These are phyloP conservation scores for Verticillium albo-atrum DNA, from an alignment of 2,329 filamentous ascomycete genomes.

Conservation along the genomic window DNA sequence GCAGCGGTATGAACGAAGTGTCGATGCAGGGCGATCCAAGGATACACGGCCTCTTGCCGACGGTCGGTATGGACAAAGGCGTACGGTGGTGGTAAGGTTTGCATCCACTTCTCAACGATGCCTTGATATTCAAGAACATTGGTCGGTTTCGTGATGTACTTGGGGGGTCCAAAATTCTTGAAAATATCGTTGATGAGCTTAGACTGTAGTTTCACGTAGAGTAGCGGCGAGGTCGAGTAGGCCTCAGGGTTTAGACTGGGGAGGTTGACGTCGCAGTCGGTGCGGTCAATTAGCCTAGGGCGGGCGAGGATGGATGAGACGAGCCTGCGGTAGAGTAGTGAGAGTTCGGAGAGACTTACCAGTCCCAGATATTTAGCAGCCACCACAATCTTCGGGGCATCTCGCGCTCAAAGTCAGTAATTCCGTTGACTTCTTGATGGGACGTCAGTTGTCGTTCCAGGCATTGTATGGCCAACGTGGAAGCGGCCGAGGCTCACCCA, in stretches of 20 bases:
- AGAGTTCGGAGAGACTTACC: conserved; percentile 16
- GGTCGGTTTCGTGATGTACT: conserved; percentile 18
- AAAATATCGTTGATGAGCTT: conserved; percentile 24
- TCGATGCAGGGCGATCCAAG: conserved; percentile 41
- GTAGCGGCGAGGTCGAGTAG: conserved; percentile 23
- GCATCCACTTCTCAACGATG: conserved; percentile 36
- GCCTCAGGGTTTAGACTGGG: conserved; percentile 27
- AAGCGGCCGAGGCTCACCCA: conserved; percentile 18
- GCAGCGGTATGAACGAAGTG: conserved; percentile 39
- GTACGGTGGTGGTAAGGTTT: conserved; percentile 35
- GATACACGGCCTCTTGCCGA: conserved; percentile 31
- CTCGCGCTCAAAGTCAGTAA: conserved; percentile 29
- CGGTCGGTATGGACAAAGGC: conserved; percentile 33
- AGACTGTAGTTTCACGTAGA: conserved; percentile 30
- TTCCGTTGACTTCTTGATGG: conserved; percentile 23
- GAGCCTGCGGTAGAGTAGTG: conserved; percentile 21
- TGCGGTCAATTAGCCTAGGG: conserved; percentile 28
- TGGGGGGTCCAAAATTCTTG: conserved; percentile 23
- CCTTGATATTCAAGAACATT: conserved; percentile 26
- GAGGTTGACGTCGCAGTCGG: conserved; percentile 24
- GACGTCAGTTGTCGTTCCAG: conserved; percentile 13
- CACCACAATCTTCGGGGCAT: conserved; percentile 31
- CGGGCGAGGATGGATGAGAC: conserved; percentile 26
- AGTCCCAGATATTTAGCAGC: conserved; percentile 32
- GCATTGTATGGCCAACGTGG: not conserved